Base-by-base conservation (phyloP, 306 rosid species). In the Astragalus membranaceus region DNA sequence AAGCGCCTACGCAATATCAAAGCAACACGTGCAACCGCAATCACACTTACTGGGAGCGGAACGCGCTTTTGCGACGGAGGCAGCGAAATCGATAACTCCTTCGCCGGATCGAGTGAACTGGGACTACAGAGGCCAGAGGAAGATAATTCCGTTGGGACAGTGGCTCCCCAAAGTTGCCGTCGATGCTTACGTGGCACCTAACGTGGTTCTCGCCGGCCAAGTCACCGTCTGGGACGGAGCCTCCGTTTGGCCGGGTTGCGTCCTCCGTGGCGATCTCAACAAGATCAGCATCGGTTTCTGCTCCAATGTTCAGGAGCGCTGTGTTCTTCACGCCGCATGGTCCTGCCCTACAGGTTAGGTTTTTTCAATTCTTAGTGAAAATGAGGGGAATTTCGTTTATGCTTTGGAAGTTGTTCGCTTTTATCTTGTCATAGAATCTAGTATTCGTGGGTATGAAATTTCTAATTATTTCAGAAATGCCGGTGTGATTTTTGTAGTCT, bases 91-190 rank as follows among this genome's bases (percentile, higher is more conserved):
- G 53, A 74, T 89, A 2, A 13, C 85, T 5, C 84, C 92, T 1
- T 83, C 97, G 5, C 63, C 83, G 67, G 95, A 91, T 89, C 97
- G 96, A 8, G 91, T 95, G 72, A 86, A 81, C 2, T 91, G 99
- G 99, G 99, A 95, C 84, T 95, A 95, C 84, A 86, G 99, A 84
- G 99, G 99, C 8, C 99, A 95, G 85, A 85, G 99, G 72, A 67
- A 68, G 85, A 89, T 95, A 42, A 88, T 95, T 20, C 99, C 97
- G 0, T 75, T 95, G 70, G 97, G 99, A 4, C 96, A 95, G 77
- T 95, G 99, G 99, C 78, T 82, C 47, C 99, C 97, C 3, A 95
- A 86, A 72, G 56, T 95, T 4, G 97, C 99, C 32, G 97, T 95
- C 62, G 99, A 91, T 52, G 99, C 99, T 76, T 95, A 89, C 83